These are phyloP conservation scores for Suillus lakei DNA, from an alignment of 768 basidiomycete species.

Conservation along the genomic window DNA sequence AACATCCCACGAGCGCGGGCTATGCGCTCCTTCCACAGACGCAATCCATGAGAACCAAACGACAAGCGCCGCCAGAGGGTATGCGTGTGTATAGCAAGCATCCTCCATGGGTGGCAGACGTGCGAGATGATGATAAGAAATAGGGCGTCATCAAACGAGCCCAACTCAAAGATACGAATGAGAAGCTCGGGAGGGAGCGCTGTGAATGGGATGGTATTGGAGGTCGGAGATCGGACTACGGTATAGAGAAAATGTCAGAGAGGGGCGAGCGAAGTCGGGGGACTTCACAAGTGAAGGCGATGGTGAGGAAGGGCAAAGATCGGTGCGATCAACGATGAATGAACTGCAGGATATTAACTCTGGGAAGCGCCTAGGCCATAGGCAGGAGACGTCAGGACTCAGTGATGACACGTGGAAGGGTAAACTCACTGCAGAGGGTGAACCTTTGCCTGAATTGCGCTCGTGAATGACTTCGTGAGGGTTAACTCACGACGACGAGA, in stretches of 20 bases:
- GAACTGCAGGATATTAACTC: constrained; percentile 27
- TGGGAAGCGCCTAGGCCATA: constrained; percentile 16
- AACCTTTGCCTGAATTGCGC: constrained; percentile 49
- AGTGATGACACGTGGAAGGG: background rate
- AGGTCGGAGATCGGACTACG: constrained; percentile 22
- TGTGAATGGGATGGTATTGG: constrained; percentile 55
- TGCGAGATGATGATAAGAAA: constrained; percentile 70
- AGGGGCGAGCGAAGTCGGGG: constrained; percentile 27
- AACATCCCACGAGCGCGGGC: constrained; percentile 61
- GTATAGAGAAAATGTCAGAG: constrained; percentile 33
- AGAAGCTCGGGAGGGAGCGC: constrained; percentile 69
- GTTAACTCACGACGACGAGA: constrained; percentile 52
- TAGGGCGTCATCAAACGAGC: constrained; percentile 57
- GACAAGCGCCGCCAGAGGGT: constrained; percentile 67
- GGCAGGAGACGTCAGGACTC: background rate
- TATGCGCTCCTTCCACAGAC: constrained; percentile 69
- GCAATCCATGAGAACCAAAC: constrained; percentile 46
- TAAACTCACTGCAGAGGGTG: constrained; percentile 34
- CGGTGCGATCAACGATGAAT: constrained; percentile 26
- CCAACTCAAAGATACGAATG: constrained; percentile 64
- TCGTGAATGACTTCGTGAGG: constrained; percentile 56
- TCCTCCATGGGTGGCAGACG: constrained; percentile 69
- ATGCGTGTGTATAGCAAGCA: constrained; percentile 62
- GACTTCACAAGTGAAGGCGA: constrained; percentile 22
- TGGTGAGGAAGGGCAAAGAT: constrained; percentile 19